phyloP scores from a whole-genome alignment of 805 yeast genomes.

The Yarrowia sp. region DNA sequence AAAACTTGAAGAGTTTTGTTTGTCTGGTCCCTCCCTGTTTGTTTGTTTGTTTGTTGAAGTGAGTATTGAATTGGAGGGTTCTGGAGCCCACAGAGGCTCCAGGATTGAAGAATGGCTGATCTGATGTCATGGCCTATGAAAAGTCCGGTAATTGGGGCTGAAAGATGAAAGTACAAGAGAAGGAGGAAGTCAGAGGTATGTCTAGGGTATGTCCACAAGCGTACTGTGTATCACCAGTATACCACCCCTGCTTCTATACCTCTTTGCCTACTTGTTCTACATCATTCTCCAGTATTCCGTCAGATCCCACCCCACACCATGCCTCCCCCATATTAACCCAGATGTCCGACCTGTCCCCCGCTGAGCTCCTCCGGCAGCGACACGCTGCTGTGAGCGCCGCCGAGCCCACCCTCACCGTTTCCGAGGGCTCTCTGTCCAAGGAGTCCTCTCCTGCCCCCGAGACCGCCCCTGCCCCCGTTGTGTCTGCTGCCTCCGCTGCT shows the following conservation, averaged over 20 bases:
- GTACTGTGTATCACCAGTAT: too few species aligned
- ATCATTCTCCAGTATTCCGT: too few species aligned
- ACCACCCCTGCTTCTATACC: too few species aligned
- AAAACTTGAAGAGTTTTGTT: constrained; percentile 20
- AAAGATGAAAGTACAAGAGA: background rate
- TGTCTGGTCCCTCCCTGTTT: constrained; percentile 23
- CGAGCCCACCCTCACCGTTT: constrained; percentile 23
- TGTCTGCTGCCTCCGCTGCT: background rate
- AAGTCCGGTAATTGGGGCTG: too few species aligned
- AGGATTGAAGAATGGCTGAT: background rate
- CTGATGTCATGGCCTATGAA: background rate
- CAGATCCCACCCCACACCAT: background rate
- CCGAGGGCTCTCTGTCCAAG: constrained; percentile 27
- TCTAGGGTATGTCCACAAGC: too few species aligned
- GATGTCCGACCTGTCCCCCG: constrained; percentile 28
- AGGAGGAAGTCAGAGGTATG: background rate
- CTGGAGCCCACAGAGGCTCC: too few species aligned
- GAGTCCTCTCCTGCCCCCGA: constrained; percentile 23
- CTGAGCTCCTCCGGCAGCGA: constrained; percentile 28
- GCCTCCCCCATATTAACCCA: background rate
- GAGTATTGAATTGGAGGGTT: constrained; percentile 9
- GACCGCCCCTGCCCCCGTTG: constrained; percentile 8
- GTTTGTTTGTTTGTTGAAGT: constrained; percentile 23
- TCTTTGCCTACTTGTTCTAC: too few species aligned
- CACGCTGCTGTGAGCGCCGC: constrained; percentile 23